A percentile compares a stretch with the other conserved stretches of the same genome.
phyloP scores from a whole-genome alignment of 306 rosid species.

The Senna tora region DNA sequence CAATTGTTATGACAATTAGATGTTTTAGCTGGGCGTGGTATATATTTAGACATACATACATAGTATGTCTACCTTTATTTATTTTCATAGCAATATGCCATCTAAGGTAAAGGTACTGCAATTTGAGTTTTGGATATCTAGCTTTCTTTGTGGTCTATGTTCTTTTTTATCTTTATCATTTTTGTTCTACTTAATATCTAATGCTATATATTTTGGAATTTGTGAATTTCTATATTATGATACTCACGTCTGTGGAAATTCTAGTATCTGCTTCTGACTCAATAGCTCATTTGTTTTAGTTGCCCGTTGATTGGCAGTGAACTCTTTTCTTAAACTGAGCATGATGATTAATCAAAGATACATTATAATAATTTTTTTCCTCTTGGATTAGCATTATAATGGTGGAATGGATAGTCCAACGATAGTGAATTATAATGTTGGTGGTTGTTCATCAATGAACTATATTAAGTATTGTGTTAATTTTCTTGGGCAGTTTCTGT shows the following conservation, averaged over 20 bases:
- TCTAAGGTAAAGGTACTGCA: neutral
- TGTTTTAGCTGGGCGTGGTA: constrained; percentile 18
- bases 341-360: constrained; percentile 13
- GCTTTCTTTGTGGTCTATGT: constrained; percentile 22
- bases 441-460: constrained; percentile 29
- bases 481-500: constrained; percentile 53
- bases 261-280: constrained; percentile 10
- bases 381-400: constrained; percentile 18
- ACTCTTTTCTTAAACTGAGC: neutral
- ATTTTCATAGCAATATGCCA: constrained; percentile 1
- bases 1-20: neutral
- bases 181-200: constrained; percentile 7
- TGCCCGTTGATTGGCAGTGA: constrained; percentile 3
- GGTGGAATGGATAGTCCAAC: constrained; percentile 23
- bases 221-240: constrained; percentile 8
- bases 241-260: neutral
- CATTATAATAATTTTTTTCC: neutral
- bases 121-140: constrained; percentile 1
- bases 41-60: constrained; percentile 15
- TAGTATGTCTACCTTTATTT: neutral
- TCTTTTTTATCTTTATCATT: constrained; percentile 9
- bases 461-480: constrained; percentile 34
- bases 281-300: constrained; percentile 9
- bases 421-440: constrained; percentile 31
- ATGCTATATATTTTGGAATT: neutral